phyloP scores from a whole-genome alignment of 2,329 filamentous ascomycete species.

The Tolypocladium tundrense region DNA sequence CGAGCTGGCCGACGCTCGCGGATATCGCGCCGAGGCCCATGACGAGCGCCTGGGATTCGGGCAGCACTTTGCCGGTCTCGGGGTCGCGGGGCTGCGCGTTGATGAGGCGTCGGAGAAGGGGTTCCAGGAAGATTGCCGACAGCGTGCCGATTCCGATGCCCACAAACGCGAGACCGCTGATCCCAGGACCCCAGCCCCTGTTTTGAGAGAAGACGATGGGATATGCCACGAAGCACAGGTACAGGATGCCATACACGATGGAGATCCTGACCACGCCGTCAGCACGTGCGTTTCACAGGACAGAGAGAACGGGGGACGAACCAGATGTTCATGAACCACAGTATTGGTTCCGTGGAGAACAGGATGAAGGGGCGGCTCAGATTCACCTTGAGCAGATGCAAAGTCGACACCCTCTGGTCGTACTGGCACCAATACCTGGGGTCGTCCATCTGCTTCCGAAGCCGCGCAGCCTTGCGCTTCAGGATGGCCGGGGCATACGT shows the following conservation, averaged over 20 bases:
- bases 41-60: conserved; percentile 72
- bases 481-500: conserved; percentile 68
- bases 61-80: conserved; percentile 59
- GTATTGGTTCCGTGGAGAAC: conserved; percentile 70
- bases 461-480: conserved; percentile 51
- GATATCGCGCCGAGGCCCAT: conserved; percentile 69
- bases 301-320: conserved; percentile 21
- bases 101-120: conserved; percentile 67
- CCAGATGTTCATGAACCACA: conserved; percentile 60
- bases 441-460: conserved; percentile 60
- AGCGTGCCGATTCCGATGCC: conserved; percentile 58
- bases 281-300: neutral
- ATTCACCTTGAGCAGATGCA: conserved; percentile 61
- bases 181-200: conserved; percentile 66
- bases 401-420: conserved; percentile 58
- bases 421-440: conserved; percentile 70
- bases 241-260: conserved; percentile 76
- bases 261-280: conserved; percentile 47
- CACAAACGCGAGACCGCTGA: conserved; percentile 67
- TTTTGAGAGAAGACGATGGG: conserved; percentile 68
- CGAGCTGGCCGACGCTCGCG: conserved; percentile 68
- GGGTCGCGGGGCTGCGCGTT: conserved; percentile 66
- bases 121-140: conserved; percentile 53
- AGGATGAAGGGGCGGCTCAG: conserved; percentile 69
- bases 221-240: conserved; percentile 85